A percentile compares a stretch with the other conserved stretches of the same genome.
Conservation (phyloP, 2,329 filamentous ascomycete species). For the Aspergillus sp. region DNA sequence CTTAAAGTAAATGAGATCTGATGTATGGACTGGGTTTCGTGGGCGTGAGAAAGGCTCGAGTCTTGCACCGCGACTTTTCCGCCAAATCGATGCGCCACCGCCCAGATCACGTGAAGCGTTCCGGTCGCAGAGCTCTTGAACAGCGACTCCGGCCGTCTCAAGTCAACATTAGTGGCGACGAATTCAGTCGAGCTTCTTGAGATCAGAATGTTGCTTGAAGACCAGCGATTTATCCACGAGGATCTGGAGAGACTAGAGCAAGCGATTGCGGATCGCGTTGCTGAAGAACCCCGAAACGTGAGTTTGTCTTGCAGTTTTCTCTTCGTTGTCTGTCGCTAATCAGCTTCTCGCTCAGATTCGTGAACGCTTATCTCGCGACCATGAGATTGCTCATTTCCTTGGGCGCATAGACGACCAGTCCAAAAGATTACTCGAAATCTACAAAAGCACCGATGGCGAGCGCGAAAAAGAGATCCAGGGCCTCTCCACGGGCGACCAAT, state of each 20-base stretch:
- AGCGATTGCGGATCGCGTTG: conserved; percentile 84
- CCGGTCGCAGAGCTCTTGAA: conserved; percentile 32
- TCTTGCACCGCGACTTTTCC: conserved; percentile 30
- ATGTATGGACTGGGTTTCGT: conserved; percentile 18
- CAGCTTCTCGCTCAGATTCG: conserved; percentile 67
- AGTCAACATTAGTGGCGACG: neutral
- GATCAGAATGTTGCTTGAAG: conserved; percentile 77
- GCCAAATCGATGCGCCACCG: conserved; percentile 24
- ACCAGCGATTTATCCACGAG: conserved; percentile 92
- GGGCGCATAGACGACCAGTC: conserved; percentile 88
- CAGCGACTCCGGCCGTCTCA: conserved; percentile 11
- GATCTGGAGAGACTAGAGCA: conserved; percentile 96
- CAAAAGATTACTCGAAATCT: conserved; percentile 76
- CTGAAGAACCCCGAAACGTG: conserved; percentile 87
- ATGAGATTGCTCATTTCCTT: conserved; percentile 86
- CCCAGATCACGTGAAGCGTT: conserved; percentile 29
- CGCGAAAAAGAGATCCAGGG: conserved; percentile 80
- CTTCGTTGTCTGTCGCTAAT: conserved; percentile 25
- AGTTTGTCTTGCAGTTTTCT: conserved; percentile 39
- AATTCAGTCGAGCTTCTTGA: neutral
- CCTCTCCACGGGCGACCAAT: conserved; percentile 81
- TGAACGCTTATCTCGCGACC: conserved; percentile 85
- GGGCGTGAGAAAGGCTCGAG: conserved; percentile 10
- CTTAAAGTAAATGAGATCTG: conserved; percentile 9
- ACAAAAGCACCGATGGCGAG: conserved; percentile 75